These are phyloP conservation scores for Penicillium simplicissimum DNA, from an alignment of 495 filamentous ascomycete species.

Conservation along the genomic window DNA sequence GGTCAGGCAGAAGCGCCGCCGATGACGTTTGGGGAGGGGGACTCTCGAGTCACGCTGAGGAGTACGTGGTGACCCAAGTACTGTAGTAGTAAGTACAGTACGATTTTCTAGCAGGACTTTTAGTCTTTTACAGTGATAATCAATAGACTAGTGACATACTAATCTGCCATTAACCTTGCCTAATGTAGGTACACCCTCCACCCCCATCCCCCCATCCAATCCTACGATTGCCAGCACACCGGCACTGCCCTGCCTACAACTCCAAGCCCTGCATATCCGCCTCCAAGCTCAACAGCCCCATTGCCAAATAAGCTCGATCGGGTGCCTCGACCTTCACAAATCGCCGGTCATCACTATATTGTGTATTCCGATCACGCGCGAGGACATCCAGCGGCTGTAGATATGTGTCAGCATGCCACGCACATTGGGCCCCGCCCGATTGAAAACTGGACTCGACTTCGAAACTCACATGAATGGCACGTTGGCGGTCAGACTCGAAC, in stretches of 20 bases:
- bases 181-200: slow-evolving; percentile 19
- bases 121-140: too few species aligned
- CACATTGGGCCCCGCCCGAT: background rate
- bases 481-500: slow-evolving; percentile 27
- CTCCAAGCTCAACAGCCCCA: slow-evolving; percentile 60
- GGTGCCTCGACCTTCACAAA: slow-evolving; percentile 48
- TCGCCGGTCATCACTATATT: slow-evolving; percentile 48
- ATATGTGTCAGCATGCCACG: slow-evolving; percentile 12
- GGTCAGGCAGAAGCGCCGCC: slow-evolving; percentile 21
- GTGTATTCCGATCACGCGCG: slow-evolving; percentile 17
- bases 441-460: background rate
- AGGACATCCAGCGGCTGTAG: slow-evolving; percentile 23
- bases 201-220: slow-evolving; percentile 8
- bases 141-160: background rate
- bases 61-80: too few species aligned
- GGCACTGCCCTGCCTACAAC: slow-evolving; percentile 19
- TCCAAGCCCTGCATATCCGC: slow-evolving; percentile 53
- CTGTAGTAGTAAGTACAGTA: too few species aligned
- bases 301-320: slow-evolving; percentile 54
- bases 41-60: background rate
- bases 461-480: slow-evolving; percentile 20
- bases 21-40: slow-evolving; percentile 18
- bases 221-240: background rate
- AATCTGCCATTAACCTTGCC: background rate
- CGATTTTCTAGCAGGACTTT: too few species aligned